A percentile compares a stretch with the other conserved stretches of the same genome.
These are phyloP conservation scores for Thelonectria olida DNA, from an alignment of 2,329 filamentous ascomycete genomes.

Conservation along the genomic window DNA sequence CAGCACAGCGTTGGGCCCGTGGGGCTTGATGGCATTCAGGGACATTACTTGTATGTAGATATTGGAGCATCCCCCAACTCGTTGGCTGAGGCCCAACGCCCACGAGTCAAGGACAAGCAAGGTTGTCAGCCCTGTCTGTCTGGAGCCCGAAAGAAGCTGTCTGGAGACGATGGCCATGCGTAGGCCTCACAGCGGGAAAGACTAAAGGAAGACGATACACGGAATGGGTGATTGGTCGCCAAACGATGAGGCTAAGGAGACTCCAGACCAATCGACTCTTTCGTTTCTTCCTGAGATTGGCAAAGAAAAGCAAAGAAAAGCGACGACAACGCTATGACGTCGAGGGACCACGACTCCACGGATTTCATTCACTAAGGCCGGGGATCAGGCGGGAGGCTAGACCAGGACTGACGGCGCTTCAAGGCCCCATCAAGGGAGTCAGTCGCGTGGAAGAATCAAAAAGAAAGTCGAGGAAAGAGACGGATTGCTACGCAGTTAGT, in stretches of 20 bases:
- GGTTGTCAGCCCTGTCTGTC: neutral
- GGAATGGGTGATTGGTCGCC: neutral
- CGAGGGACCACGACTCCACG: neutral
- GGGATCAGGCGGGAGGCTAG: neutral
- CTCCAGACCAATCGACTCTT: neutral
- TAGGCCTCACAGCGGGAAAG: too few relatives aligned
- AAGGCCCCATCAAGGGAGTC: too few relatives aligned
- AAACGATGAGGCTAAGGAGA: neutral
- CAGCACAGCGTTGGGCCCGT: neutral
- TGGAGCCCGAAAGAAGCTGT: too few relatives aligned
- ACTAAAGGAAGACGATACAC: neutral
- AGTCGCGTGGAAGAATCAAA: neutral
- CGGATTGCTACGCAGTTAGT: too few relatives aligned
- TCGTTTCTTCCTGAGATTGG: neutral
- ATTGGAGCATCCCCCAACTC: neutral
- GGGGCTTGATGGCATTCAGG: neutral
- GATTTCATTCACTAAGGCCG: neutral
- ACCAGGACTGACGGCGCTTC: neutral
- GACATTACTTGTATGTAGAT: neutral
- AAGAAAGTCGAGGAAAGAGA: neutral
- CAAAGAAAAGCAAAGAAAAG: neutral
- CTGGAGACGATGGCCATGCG: too few relatives aligned
- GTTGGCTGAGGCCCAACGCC: neutral
- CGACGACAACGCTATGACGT: slow-evolving; percentile 9
- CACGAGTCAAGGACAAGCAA: neutral